Evolutionary conservation across 176 grass and related monocot genomes (phyloP).

Genomic region (Oryza officinalis): DNA sequence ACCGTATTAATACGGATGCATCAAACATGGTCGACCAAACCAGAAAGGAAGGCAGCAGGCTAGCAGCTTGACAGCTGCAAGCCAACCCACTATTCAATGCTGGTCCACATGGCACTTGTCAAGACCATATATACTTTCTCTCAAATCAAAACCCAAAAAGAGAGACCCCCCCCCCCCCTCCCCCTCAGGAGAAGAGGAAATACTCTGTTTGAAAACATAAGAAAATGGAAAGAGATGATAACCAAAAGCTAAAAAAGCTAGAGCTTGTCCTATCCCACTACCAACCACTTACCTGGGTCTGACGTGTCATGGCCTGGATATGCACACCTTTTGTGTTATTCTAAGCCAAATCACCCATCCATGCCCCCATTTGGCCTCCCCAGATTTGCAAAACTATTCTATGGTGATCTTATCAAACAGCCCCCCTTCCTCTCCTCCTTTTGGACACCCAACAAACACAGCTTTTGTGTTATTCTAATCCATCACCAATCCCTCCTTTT

Average conservation of each 20-base stretch:
- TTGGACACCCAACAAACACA: conserved; percentile 39
- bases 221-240: conserved; percentile 44
- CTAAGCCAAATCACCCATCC: conserved; percentile 46
- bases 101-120: conserved; percentile 52
- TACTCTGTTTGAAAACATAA: conserved; percentile 47
- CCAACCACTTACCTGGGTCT: conserved; percentile 61
- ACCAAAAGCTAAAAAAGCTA: conserved; percentile 65
- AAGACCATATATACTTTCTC: conserved; percentile 42
- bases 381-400: conserved; percentile 43
- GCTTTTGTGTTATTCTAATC: conserved; percentile 48
- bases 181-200: conserved; percentile 34
- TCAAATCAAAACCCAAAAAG: conserved; percentile 57
- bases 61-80: conserved; percentile 53
- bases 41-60: conserved; percentile 40
- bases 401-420: conserved; percentile 41
- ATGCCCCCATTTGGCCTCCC: conserved; percentile 38
- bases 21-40: conserved; percentile 21
- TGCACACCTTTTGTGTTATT: conserved; percentile 50
- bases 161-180: conserved; percentile 22
- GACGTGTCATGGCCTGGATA: conserved; percentile 58
- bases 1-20: conserved; percentile 40
- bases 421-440: neutral
- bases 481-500: conserved; percentile 43
- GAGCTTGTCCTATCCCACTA: conserved; percentile 72
- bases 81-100: conserved; percentile 52